phyloP scores from a whole-genome alignment of 108 stramenopile genomes.

The Asterionellopsis glacialis region DNA sequence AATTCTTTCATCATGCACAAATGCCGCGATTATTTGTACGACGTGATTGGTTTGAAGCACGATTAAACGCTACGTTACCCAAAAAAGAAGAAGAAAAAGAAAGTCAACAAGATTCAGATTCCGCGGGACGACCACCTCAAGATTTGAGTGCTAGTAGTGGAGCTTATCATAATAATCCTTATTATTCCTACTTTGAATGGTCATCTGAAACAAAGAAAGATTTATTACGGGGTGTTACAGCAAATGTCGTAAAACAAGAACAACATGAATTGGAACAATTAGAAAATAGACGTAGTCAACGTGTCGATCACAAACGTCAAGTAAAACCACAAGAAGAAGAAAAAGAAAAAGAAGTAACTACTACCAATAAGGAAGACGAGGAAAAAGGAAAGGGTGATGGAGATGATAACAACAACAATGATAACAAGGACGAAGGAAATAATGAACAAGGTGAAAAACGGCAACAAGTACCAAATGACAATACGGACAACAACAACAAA shows the following conservation, averaged over 20 bases:
- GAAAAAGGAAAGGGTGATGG: not conserved
- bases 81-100: conserved; percentile 23
- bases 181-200: conserved; percentile 76
- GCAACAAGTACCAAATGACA: conserved; percentile 7
- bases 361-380: not conserved
- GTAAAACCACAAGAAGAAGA: conserved; percentile 3
- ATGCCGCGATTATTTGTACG: conserved; percentile 63
- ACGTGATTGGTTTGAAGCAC: conserved; percentile 59
- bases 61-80: conserved; percentile 49
- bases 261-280: conserved; percentile 35
- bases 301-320: conserved; percentile 4
- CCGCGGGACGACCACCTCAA: conserved; percentile 34
- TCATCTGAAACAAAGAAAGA: conserved; percentile 27
- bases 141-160: no score
- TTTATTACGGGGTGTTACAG: conserved; percentile 54
- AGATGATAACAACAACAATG: conserved; percentile 8
- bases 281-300: conserved; percentile 41
- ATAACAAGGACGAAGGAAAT: conserved; percentile 9
- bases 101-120: not conserved
- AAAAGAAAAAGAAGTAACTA: conserved; percentile 2
- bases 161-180: conserved; percentile 62
- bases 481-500: no score
- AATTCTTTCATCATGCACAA: conserved; percentile 54
- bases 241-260: conserved; percentile 59
- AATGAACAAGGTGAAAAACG: not conserved